These are phyloP conservation scores for Pythium coloratum DNA, from an alignment of 352 stramenopile genomes.

Conservation along the genomic window DNA sequence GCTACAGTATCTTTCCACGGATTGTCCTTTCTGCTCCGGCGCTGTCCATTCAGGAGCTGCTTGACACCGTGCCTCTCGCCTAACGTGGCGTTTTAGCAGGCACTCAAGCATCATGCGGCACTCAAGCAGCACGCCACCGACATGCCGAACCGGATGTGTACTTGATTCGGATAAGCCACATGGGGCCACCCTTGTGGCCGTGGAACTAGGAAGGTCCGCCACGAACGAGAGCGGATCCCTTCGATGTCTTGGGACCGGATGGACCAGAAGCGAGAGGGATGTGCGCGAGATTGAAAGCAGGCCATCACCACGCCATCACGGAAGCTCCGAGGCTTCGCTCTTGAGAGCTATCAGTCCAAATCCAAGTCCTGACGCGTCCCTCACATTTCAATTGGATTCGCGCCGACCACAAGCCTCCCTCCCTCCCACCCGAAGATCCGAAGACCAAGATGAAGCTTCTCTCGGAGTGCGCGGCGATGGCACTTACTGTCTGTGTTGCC, in stretches of 20 bases:
- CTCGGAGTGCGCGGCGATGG: conserved; percentile 16
- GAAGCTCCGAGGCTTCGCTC: not conserved
- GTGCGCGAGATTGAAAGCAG: not conserved
- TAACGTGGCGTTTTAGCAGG: not conserved
- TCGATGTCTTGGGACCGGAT: not conserved
- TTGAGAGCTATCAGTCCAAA: not conserved
- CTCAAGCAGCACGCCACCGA: conserved; percentile 1
- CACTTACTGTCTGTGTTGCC: not conserved
- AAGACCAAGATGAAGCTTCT: conserved; percentile 18
- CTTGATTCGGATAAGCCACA: not conserved
- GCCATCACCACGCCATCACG: conserved; percentile 4
- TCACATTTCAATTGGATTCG: conserved; percentile 17
- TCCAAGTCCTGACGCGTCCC: not conserved
- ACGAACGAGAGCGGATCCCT: conserved; percentile 10
- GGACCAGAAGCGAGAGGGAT: conserved; percentile 1
- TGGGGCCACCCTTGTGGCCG: not conserved
- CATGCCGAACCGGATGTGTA: conserved; percentile 2
- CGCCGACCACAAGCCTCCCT: not conserved
- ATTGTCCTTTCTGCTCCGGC: conserved; percentile 13
- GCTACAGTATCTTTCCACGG: conserved; percentile 18
- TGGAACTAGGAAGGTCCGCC: not conserved
- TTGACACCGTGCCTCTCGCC: not conserved
- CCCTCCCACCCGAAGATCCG: not conserved
- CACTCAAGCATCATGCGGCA: not conserved
- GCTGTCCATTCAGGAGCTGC: conserved; percentile 9